Evolutionary conservation across 768 basidiomycete species (phyloP).

Genomic region (Termitomyces bulborhizus): DNA sequence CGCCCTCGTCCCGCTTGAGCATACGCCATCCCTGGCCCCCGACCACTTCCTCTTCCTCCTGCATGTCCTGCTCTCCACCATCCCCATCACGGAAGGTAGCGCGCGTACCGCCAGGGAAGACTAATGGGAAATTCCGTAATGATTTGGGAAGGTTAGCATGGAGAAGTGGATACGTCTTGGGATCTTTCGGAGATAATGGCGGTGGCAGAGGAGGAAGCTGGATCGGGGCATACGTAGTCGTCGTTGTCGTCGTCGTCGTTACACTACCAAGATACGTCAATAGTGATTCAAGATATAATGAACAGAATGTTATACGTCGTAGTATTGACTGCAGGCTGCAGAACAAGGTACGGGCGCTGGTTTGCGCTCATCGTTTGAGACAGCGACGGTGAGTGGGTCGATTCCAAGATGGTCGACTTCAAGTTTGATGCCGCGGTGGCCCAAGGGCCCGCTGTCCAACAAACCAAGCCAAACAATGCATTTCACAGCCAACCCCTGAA

Average conservation of each 20-base stretch:
- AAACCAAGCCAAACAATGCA: conserved; percentile 11
- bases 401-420: conserved; percentile 2
- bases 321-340: conserved; percentile 80
- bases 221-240: conserved; percentile 87
- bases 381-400: conserved; percentile 15
- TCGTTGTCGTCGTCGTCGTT: conserved; percentile 88
- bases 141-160: conserved; percentile 70
- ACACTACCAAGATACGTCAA: conserved; percentile 42
- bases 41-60: conserved; percentile 62
- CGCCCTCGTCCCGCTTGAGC: conserved; percentile 58
- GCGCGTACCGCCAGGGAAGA: conserved; percentile 75
- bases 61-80: conserved; percentile 57
- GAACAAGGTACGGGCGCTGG: conserved; percentile 60
- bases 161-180: conserved; percentile 74
- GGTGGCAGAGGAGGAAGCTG: conserved; percentile 69
- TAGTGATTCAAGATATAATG: background rate
- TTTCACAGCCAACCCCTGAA: background rate
- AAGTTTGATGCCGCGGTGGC: background rate
- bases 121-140: conserved; percentile 68
- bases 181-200: conserved; percentile 66
- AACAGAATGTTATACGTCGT: conserved; percentile 56
- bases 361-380: conserved; percentile 50
- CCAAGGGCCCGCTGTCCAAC: background rate
- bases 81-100: conserved; percentile 76
- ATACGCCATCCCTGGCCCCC: conserved; percentile 72